Evolutionary conservation across 768 basidiomycete species (phyloP).

Genomic region (Terana coerulea): DNA sequence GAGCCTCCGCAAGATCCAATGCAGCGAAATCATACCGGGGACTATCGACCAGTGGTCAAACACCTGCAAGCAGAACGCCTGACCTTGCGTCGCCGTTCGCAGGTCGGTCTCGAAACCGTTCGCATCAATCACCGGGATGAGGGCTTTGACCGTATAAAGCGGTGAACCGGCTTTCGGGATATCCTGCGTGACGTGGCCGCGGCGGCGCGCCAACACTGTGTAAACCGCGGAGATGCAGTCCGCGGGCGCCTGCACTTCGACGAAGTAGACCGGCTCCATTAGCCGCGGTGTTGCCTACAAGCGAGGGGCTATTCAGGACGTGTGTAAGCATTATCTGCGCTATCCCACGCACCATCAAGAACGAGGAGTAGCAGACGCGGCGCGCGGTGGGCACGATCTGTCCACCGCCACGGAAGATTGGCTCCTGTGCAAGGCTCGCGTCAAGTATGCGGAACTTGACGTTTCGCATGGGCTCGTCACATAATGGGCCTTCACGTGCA

Average conservation of each 20-base stretch:
- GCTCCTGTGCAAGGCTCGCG: constrained; percentile 88
- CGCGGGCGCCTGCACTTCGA: constrained; percentile 98
- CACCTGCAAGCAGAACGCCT: constrained; percentile 96
- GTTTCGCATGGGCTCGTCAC: constrained; percentile 98
- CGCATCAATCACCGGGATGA: constrained; percentile 97
- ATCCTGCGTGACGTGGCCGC: constrained; percentile 99
- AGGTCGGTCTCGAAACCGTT: constrained; percentile 99
- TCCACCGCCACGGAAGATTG: constrained; percentile 96
- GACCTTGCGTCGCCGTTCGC: constrained; percentile 95
- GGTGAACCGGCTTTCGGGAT: constrained; percentile 98
- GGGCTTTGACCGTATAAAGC: constrained; percentile 94
- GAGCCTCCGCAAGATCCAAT: neutral
- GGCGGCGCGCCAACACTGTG: constrained; percentile 94
- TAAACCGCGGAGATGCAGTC: constrained; percentile 99
- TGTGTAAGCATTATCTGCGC: neutral
- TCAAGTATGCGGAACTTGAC: constrained; percentile 97
- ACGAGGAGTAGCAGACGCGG: constrained; percentile 97
- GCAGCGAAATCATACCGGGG: constrained; percentile 58
- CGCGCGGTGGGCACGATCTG: constrained; percentile 99
- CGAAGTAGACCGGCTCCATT: constrained; percentile 98
- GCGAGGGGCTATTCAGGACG: constrained; percentile 5
- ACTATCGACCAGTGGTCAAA: constrained; percentile 99
- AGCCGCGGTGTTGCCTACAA: constrained; percentile 85
- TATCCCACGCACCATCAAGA: constrained; percentile 77
- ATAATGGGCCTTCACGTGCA: constrained; percentile 93